phyloP scores from a whole-genome alignment of 805 yeast genomes.

The Kuraishia cidri region DNA sequence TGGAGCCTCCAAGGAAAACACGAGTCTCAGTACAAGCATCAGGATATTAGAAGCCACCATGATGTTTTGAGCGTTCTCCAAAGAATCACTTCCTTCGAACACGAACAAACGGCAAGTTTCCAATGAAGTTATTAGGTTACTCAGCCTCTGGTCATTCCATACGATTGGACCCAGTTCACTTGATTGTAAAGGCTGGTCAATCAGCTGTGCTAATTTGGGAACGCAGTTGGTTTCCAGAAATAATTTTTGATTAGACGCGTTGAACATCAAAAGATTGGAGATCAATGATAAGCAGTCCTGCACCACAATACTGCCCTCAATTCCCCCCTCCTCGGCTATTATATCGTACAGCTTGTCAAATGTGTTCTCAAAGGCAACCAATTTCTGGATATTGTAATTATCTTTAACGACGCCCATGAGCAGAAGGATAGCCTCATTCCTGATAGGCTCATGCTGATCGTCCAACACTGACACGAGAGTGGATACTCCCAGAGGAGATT shows the following conservation, averaged over 20 bases:
- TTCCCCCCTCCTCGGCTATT: constrained; percentile 80
- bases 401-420: constrained; percentile 76
- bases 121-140: constrained; percentile 56
- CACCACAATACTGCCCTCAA: constrained; percentile 82
- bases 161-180: constrained; percentile 32
- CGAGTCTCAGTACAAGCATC: constrained; percentile 56
- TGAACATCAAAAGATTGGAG: constrained; percentile 65
- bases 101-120: constrained; percentile 71
- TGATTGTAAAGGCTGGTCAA: constrained; percentile 50
- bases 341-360: constrained; percentile 78
- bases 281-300: constrained; percentile 81
- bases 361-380: constrained; percentile 91
- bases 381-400: constrained; percentile 79
- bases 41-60: constrained; percentile 56
- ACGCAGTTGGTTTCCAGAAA: constrained; percentile 82
- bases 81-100: constrained; percentile 60
- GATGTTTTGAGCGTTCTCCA: constrained; percentile 50
- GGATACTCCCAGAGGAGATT: constrained; percentile 74
- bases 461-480: constrained; percentile 55
- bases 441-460: constrained; percentile 70
- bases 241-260: constrained; percentile 82
- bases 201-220: constrained; percentile 49
- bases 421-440: constrained; percentile 83
- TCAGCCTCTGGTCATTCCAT: constrained; percentile 73
- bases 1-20: constrained; percentile 60